phyloP scores from a whole-genome alignment of 345 rosid species.

The Acer campestre region DNA sequence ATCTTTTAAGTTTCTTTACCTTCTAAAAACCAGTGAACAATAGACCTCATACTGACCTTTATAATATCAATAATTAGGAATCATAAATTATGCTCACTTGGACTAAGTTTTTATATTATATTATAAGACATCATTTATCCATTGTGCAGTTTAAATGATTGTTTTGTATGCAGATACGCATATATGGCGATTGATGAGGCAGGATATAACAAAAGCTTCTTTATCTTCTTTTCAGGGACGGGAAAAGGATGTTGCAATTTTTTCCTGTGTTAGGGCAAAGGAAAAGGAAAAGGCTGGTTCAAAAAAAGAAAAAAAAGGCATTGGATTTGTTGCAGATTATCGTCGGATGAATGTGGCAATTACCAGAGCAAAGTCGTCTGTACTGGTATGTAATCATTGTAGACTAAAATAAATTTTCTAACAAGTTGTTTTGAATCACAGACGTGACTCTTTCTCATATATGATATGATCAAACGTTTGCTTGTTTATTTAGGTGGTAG shows the following conservation, averaged over 20 bases:
- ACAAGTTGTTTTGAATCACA: neutral
- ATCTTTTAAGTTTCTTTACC: neutral
- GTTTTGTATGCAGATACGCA: neutral
- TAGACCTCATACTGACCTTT: neutral
- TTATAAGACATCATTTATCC: too few species aligned
- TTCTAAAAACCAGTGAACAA: neutral
- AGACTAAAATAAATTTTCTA: neutral
- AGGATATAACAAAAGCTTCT: neutral
- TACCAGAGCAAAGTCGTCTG: slow-evolving; percentile 89
- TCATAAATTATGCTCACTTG: neutral
- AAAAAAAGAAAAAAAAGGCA: slow-evolving; percentile 16
- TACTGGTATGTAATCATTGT: slow-evolving; percentile 56
- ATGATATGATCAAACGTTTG: neutral
- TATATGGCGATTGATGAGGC: neutral
- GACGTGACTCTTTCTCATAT: neutral
- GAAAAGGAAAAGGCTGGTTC: slow-evolving; percentile 36
- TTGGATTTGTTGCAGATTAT: slow-evolving; percentile 84
- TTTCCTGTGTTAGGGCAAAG: slow-evolving; percentile 92
- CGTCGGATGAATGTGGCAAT: slow-evolving; percentile 97
- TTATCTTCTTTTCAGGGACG: slow-evolving; percentile 61
- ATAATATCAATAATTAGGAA: neutral
- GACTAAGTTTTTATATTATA: neutral
- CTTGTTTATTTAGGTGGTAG: slow-evolving; percentile 69
- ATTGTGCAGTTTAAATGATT: too few species aligned
- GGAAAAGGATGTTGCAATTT: slow-evolving; percentile 92